Evolutionary conservation across 140 eudicot genomes (phyloP), one percentile per base, ranked within the genome.

Genomic region (Flaveria floridana): DNA sequence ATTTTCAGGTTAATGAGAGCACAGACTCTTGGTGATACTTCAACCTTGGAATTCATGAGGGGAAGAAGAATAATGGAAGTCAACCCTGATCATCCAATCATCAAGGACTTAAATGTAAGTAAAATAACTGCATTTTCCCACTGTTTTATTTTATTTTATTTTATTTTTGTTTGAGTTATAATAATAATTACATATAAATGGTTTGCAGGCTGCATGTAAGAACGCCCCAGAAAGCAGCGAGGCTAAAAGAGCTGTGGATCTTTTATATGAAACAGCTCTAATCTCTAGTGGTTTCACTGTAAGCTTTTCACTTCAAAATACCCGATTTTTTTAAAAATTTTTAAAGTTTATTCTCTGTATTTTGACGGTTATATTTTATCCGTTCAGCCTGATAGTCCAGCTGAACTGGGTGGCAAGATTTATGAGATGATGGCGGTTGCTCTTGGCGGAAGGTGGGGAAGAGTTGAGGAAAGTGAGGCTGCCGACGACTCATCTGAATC

Each of bases 341-440:
- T 44, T 9, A 9, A 0, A 34, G 0, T 34, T 44, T 44, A 44
- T 44, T 8, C 48, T 9, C 11, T 12, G 6, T 30, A 26, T 28
- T 56, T 26, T 64, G 41, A 14, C 64, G 44, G 14, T 21, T 69
- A 15, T 11, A 41, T 62, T 25, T 44, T 28, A 12, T 37, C 3
- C 50, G 13, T 66, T 18, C 87, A 94, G 99, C 99, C 99, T 1
- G 99, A 94, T 76, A 94, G 97, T 55, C 99, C 99, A 7, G 96
- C 99, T 12, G 97, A 94, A 78, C 61, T 94, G 65, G 97, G 99
- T 30, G 82, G 83, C 84, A 94, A 94, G 82, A 94, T 94, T 37
- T 94, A 94, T 19, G 99, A 94, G 80, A 94, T 94, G 99, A 94
- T 94, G 99, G 91, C 97, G 3, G 87, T 94, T 74, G 99, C 99